These are phyloP conservation scores for Fragaria ananassa DNA, from an alignment of 306 rosid species.

Conservation along the genomic window DNA sequence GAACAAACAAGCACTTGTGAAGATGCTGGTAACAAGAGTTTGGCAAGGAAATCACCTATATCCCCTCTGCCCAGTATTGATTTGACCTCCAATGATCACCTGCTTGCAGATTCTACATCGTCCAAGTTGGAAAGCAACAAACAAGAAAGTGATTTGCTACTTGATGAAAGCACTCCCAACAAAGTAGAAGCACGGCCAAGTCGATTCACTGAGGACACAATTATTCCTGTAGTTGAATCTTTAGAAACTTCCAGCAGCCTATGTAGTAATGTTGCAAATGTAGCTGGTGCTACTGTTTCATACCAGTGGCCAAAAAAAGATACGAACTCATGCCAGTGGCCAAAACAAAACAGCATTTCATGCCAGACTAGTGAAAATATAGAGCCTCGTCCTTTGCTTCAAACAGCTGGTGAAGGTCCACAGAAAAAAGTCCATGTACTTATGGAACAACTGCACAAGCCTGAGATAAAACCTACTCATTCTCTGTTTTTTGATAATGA, in stretches of 20 bases:
- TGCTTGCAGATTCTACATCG: slow-evolving; percentile 4
- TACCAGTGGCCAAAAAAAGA: not conserved
- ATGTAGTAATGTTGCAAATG: slow-evolving; percentile 23
- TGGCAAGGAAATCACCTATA: slow-evolving; percentile 25
- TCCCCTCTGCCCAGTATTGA: slow-evolving; percentile 17
- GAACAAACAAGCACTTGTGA: slow-evolving; percentile 44
- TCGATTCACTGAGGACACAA: slow-evolving; percentile 21
- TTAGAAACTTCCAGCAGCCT: slow-evolving; percentile 28
- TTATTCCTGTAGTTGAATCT: slow-evolving; percentile 26
- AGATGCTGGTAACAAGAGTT: slow-evolving; percentile 25
- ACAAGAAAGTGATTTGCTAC: slow-evolving; percentile 33
- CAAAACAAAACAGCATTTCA: slow-evolving; percentile 2
- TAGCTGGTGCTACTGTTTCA: slow-evolving; percentile 20
- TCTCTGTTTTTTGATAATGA: slow-evolving; percentile 36
- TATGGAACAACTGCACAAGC: slow-evolving; percentile 31
- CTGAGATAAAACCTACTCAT: slow-evolving; percentile 32
- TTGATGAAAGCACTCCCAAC: slow-evolving; percentile 17
- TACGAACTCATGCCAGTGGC: not conserved
- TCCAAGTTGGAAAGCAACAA: slow-evolving; percentile 20
- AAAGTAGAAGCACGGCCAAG: slow-evolving; percentile 22
- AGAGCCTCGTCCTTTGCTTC: slow-evolving; percentile 29
- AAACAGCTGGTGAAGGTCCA: slow-evolving; percentile 27
- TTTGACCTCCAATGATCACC: slow-evolving; percentile 17
- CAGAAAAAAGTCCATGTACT: slow-evolving; percentile 18
- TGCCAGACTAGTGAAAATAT: slow-evolving; percentile 22